These are phyloP conservation scores for Graphilbum sp. DNA, from an alignment of 2,329 filamentous ascomycete genomes.

Conservation along the genomic window DNA sequence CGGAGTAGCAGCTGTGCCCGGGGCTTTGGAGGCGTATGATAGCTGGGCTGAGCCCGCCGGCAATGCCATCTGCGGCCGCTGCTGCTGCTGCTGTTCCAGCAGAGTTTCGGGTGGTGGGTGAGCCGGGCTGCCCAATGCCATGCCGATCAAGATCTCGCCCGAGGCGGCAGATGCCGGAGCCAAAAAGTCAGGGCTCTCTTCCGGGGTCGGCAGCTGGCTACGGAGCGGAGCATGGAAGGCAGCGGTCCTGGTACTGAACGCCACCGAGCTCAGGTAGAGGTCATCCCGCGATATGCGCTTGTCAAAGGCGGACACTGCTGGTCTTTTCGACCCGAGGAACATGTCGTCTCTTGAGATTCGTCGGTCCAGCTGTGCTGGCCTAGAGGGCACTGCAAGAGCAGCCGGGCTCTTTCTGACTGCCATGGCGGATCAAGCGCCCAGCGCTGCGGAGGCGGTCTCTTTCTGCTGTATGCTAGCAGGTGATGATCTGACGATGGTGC, in stretches of 20 bases:
- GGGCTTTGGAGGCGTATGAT: too few species aligned
- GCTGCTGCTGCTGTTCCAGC: too few species aligned
- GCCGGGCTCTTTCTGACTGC: not conserved
- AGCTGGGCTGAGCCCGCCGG: too few species aligned
- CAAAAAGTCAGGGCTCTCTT: constrained; percentile 19
- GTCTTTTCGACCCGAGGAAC: constrained; percentile 12
- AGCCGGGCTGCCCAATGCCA: constrained; percentile 58
- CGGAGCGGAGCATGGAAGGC: constrained; percentile 24
- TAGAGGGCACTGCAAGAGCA: not conserved
- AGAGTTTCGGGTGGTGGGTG: constrained; percentile 19
- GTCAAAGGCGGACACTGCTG: not conserved
- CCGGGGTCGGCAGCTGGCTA: constrained; percentile 25
- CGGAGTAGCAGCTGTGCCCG: too few species aligned
- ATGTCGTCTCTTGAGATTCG: constrained; percentile 25
- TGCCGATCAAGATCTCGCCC: constrained; percentile 43
- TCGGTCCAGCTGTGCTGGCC: not conserved
- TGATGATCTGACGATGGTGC: not conserved
- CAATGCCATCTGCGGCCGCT: constrained; percentile 1
- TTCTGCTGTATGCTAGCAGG: not conserved
- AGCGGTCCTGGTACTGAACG: constrained; percentile 10
- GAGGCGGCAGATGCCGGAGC: constrained; percentile 15
- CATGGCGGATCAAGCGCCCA: not conserved
- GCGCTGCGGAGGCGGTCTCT: too few species aligned
- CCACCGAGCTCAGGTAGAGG: constrained; percentile 16
- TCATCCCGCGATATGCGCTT: constrained; percentile 25